phyloP scores from a whole-genome alignment of 23 red algal species.

The Gracilaria vermiculophylla region DNA sequence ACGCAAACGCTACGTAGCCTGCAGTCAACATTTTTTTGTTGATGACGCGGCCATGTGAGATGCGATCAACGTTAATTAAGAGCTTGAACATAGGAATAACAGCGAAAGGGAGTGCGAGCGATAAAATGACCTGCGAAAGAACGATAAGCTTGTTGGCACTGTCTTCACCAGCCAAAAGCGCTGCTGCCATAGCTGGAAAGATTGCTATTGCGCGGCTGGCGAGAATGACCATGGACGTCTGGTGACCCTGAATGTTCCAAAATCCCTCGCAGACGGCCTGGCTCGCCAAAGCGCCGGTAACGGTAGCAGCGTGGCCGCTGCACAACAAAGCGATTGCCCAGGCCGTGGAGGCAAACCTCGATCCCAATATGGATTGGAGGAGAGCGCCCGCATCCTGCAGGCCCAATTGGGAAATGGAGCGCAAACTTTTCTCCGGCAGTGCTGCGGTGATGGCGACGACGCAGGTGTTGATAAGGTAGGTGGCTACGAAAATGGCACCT shows the following conservation, averaged over 20 bases:
- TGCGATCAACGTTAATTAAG: neutral
- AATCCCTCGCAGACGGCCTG: conserved; percentile 94
- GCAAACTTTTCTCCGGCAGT: conserved; percentile 36
- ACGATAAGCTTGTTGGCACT: conserved; percentile 76
- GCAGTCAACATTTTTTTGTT: neutral
- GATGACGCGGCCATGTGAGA: neutral
- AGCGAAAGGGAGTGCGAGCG: conserved; percentile 83
- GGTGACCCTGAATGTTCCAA: conserved; percentile 8
- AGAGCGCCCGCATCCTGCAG: conserved; percentile 75
- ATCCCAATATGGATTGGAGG: conserved; percentile 31
- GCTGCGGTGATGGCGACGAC: conserved; percentile 71
- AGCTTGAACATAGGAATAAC: conserved; percentile 82
- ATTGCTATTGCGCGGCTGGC: conserved; percentile 72
- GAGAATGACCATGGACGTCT: conserved; percentile 6
- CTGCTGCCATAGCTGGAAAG: conserved; percentile 63
- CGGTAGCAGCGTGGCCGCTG: conserved; percentile 80
- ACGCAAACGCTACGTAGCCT: conserved; percentile 13
- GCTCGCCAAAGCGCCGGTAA: conserved; percentile 83
- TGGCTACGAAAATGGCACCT: conserved; percentile 67
- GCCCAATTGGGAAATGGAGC: conserved; percentile 21
- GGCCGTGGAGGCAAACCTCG: conserved; percentile 59
- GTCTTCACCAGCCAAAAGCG: conserved; percentile 64
- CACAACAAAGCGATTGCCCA: conserved; percentile 87
- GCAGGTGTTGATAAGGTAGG: conserved; percentile 75
- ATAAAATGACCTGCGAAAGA: conserved; percentile 79